Base-by-base conservation (phyloP, 768 basidiomycete species). In the Hirschioporus abietinus region DNA sequence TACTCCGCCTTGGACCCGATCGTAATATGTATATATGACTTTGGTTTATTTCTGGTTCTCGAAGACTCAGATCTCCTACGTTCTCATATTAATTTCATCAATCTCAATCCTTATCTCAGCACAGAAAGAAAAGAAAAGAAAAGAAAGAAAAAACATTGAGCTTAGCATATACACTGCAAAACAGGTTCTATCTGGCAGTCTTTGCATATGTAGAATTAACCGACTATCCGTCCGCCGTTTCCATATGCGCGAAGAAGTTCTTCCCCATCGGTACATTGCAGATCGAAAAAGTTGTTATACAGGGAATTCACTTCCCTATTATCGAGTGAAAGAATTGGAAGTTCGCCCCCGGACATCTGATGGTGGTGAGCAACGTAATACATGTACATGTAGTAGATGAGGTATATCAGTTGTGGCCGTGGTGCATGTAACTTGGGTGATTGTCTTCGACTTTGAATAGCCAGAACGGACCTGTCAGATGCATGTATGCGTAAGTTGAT, bases 401-500 rank as follows among this genome's bases (percentile, higher is more conserved):
- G 67, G 63, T 66, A 3, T 23, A 24, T 61, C 60, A 61, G 30
- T 25, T 61, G 30, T 34, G 60, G 25, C 17, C 60, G 30, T 61
- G 60, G 24, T 61, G 77, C 30, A 82, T 71, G 63, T 78, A 71
- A 7, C 74, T 71, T 17, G 78, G 72, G 71, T 74, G 72, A 64
- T 78, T 72, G 10, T 81, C 79, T 20, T 75, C 76, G 60, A 84
- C 83, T 74, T 88, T 88, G 83, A 86, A 88, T 70, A 90, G 78
- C 89, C 88, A 90, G 72, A 89, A 90, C 1, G 89, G 88, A 58
- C 88, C 88, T 89, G 69, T 12, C 25, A 25, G 35, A 12, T 34
- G 61, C 63, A 65, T 30, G 17, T 8, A 64, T 27, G 66, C 64
- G 63, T 58, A 26, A 23, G 27, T 8, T 2, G 30, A 36, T 36